Base-by-base conservation (phyloP, 805 yeast species). In the Isabelozyma pseudorhagii region DNA sequence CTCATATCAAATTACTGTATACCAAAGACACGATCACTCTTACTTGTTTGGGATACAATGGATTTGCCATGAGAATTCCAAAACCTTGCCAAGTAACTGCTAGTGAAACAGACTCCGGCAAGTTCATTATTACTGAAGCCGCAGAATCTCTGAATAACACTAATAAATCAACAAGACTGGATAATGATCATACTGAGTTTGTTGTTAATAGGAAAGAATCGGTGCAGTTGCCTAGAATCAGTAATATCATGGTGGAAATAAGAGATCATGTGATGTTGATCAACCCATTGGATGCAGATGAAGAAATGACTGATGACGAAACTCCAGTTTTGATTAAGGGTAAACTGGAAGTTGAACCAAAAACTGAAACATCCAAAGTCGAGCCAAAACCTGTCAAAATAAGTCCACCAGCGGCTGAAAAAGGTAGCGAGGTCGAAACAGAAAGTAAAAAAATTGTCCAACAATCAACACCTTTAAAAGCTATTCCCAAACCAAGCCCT, bases 21-120 rank as follows among this genome's bases (percentile, higher is more conserved):
- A 57, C 71, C 1, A 61, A 59, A 3, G 63, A 64, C 9, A 69
- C 78, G 34, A 64, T 89, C 42, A 71, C 68, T 13, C 63, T 93
- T 46, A 79, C 79, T 42, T 93, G 97, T 66, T 65, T 82, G 48
- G 97, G 98, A 3, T 80, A 83, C 68, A 93, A 93, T 64, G 97
- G 97, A 9, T 69, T 88, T 46, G 77, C 80, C 8, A 79, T 91
- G 15, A 74, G 79, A 4, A 78, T 89, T 40, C 94, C 96, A 0
- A 67, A 64, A 47, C 58, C 68, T 14, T 74, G 77, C 47, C 57
- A 59, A 13, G 72, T 74, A 14, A 58, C 52, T 46, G 59, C 61
- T 5, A 57, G 64, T 13, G 58, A 42, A n/a, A 27, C 57, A 39
- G 47, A 56, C 8, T 49, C 54, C 10, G 56, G 59, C 42, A 56